Percentiles rank a stretch among this genome's conserved stretches.
These are phyloP conservation scores for Trametes sp. DNA, from an alignment of 1,284 basidiomycete genomes.

Conservation along the genomic window DNA sequence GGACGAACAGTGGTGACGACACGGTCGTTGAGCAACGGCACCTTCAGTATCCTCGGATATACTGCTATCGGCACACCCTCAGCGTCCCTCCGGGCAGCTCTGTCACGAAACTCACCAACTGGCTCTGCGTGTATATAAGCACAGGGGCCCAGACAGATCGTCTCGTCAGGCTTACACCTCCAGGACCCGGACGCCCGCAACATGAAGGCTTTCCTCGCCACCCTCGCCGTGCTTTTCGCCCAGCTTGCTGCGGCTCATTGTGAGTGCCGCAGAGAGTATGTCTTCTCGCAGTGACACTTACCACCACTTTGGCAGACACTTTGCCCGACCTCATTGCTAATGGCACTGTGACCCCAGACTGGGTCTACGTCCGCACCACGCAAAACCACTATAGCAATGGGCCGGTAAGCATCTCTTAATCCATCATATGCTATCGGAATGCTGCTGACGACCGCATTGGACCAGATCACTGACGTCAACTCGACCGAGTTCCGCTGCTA, in stretches of 20 bases:
- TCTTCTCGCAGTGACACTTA: neutral
- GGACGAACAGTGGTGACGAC: too few species aligned
- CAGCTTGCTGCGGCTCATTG: conserved; percentile 37
- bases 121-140: neutral
- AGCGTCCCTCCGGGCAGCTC: too few species aligned
- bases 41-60: neutral
- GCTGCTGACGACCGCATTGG: neutral
- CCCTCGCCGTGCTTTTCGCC: conserved; percentile 31
- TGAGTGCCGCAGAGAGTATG: conserved; percentile 10
- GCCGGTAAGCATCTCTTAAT: conserved; percentile 39
- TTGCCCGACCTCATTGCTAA: conserved; percentile 37
- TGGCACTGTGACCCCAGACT: conserved; percentile 36
- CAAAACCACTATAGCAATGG: conserved; percentile 50
- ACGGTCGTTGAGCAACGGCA: neutral
- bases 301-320: conserved; percentile 26
- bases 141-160: too few species aligned
- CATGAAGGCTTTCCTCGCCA: conserved; percentile 35
- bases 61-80: neutral
- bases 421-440: neutral
- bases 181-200: neutral
- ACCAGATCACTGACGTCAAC: conserved; percentile 53
- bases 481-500: conserved; percentile 56
- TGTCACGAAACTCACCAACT: too few species aligned
- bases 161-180: neutral
- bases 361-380: conserved; percentile 53